Evolutionary conservation across 306 rosid genomes (phyloP).

Genomic region (Luffa aegyptiaca): DNA sequence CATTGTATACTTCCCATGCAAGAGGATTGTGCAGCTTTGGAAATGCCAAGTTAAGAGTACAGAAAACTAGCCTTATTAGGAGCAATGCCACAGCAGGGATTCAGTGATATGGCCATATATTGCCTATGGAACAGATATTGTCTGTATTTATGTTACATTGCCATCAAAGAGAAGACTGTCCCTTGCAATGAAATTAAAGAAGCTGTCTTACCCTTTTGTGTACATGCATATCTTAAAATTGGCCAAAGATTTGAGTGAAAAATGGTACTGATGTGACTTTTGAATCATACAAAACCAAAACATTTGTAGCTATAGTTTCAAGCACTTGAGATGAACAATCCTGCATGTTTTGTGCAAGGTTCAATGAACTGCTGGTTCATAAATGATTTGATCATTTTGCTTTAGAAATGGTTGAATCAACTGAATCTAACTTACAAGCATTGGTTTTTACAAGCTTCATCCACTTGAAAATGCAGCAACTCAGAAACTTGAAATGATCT

Average conservation of each 20-base stretch:
- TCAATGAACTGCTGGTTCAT: background rate
- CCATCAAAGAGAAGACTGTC: background rate
- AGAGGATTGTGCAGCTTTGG: background rate
- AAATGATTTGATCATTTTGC: background rate
- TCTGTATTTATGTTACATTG: background rate
- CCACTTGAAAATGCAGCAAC: background rate
- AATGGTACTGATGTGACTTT: background rate
- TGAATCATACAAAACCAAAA: background rate
- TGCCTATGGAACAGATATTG: background rate
- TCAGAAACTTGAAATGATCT: background rate
- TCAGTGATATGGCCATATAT: background rate
- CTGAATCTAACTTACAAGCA: background rate
- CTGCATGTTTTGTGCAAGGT: background rate
- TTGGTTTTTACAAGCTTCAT: background rate
- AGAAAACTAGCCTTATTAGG: background rate
- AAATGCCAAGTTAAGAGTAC: background rate
- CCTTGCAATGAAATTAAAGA: background rate
- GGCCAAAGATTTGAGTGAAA: background rate
- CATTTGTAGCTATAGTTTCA: background rate
- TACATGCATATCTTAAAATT: constrained; percentile 13
- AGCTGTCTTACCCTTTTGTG: background rate
- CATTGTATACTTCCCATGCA: background rate
- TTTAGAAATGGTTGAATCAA: background rate
- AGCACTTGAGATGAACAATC: background rate
- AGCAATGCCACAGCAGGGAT: background rate